Percentiles rank a stretch among this genome's conserved stretches.
phyloP scores from a whole-genome alignment of 805 yeast genomes.

The Yamadazyma akitaensis region DNA sequence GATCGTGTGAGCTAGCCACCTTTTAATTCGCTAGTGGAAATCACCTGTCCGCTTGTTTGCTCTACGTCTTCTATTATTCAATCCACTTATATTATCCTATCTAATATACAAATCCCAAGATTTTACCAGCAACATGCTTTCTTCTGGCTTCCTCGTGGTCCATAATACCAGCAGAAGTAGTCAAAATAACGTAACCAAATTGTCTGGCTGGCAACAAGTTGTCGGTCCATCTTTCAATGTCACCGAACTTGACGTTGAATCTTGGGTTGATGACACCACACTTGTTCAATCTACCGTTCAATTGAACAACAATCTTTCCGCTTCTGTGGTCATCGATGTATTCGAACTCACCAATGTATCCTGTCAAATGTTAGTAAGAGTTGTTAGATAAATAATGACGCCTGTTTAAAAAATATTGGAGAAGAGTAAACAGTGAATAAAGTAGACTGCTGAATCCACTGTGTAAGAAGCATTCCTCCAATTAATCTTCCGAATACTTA shows the following conservation, averaged over 20 bases:
- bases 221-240: constrained; percentile 97
- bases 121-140: constrained; percentile 99
- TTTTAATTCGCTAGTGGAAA: too few species aligned
- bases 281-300: constrained; percentile 98
- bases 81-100: background rate
- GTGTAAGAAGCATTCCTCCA: constrained; percentile 67
- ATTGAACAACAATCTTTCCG: constrained; percentile 94
- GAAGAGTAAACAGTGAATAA: constrained; percentile 58
- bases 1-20: too few species aligned
- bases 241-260: constrained; percentile 93
- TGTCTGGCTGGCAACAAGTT: constrained; percentile 99
- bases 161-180: constrained; percentile 99
- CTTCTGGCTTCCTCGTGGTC: constrained; percentile 99
- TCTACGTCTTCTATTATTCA: background rate
- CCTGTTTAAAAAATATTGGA: constrained; percentile 43
- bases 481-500: constrained; percentile 88
- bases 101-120: constrained; percentile 96
- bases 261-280: constrained; percentile 99
- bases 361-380: constrained; percentile 24
- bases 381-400: background rate
- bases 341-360: constrained; percentile 98
- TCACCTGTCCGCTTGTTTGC: background rate
- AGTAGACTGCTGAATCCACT: constrained; percentile 29
- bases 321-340: constrained; percentile 99
- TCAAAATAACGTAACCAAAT: constrained; percentile 95